Percentiles rank a stretch among this genome's conserved stretches.
These are phyloP conservation scores for Schizosaccharomyces versatilis DNA, from an alignment of 1,139 yeast genomes.

Conservation along the genomic window DNA sequence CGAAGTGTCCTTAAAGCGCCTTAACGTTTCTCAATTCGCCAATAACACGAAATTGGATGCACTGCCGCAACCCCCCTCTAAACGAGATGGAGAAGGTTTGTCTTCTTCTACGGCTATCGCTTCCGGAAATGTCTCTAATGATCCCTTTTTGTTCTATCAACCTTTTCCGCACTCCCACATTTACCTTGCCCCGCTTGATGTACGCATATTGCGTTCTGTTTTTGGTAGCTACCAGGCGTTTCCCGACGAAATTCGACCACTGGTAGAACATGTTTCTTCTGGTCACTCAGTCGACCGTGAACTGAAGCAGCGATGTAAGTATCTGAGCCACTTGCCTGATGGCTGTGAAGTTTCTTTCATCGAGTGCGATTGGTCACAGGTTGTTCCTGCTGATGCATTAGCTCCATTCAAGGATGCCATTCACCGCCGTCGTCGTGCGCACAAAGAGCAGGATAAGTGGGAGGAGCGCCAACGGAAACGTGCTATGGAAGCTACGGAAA, in stretches of 20 bases:
- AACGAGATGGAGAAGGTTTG: neutral
- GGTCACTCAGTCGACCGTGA: constrained; percentile 35
- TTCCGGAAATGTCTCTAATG: neutral
- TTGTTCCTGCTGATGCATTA: constrained; percentile 33
- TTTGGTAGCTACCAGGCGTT: constrained; percentile 41
- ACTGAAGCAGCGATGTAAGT: constrained; percentile 42
- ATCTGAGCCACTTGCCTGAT: constrained; percentile 56
- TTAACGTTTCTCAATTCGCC: too few species aligned
- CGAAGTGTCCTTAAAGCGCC: neutral
- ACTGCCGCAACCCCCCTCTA: neutral
- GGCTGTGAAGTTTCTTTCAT: constrained; percentile 70
- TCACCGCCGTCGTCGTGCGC: constrained; percentile 32
- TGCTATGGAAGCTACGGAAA: constrained; percentile 6
- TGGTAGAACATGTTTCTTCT: constrained; percentile 47
- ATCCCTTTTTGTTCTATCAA: constrained; percentile 41
- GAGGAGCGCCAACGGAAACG: constrained; percentile 8
- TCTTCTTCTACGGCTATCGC: neutral
- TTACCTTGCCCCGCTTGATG: constrained; percentile 58
- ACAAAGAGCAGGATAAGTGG: constrained; percentile 29
- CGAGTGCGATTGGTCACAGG: constrained; percentile 61
- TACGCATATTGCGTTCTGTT: constrained; percentile 42
- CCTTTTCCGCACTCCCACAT: constrained; percentile 45
- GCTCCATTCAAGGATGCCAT: constrained; percentile 37
- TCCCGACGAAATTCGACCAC: constrained; percentile 41
- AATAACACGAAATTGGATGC: neutral